Base-by-base conservation (phyloP, 2,329 filamentous ascomycete species). In the Ophiostoma pallidulum region DNA sequence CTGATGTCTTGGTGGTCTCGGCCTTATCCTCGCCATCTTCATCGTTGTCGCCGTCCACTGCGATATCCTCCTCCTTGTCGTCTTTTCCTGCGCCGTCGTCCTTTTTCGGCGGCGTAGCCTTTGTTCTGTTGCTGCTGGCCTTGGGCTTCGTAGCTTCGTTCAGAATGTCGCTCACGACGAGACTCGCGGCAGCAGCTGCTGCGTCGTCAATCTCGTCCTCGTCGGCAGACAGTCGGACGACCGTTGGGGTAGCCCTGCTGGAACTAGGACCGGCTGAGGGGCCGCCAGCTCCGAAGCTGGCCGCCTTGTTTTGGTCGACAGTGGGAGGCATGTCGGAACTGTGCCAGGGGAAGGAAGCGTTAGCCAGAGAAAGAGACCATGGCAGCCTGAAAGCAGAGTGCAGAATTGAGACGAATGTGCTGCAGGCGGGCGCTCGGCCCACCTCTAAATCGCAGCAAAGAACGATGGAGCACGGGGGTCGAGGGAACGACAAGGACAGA, bases 141-240 rank as follows among this genome's bases (percentile, higher is more conserved):
- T 29, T 49, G 18, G 37, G 12, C 37, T 41, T 41, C 4, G 32
- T 22, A 3, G 32, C 47, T 13, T 40, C 31, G 24, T 24, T 45
- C 14, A 49, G 37, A 4, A 49, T 28, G 16, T 49, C 48, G 38
- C 48, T 49, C 5, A 46, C 38, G 8, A 49, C 33, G 4, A 51
- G 35, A 33, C 35, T 44, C 9, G 50, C 42, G 2, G 42, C 42
- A 4, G 36, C 43, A 9, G 40, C 50, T 6, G 33, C 35, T 12
- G 43, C 36, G 1, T 39, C 41, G 22, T 45, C 45, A 8, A 28
- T 26, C 13, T 13, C 26, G n/a, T 43, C 37, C 9, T 41, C 29
- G 32, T 45, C 36, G 13, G 36, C 36, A 9, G 36, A 41, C 14
- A 51, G 32, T 13, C 31, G 43, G 4, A 38, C 50, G 3, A 49